Percentiles rank a stretch among this genome's conserved stretches.
phyloP scores from a whole-genome alignment of 805 yeast species.

The Saccharomycopsis amapae region DNA sequence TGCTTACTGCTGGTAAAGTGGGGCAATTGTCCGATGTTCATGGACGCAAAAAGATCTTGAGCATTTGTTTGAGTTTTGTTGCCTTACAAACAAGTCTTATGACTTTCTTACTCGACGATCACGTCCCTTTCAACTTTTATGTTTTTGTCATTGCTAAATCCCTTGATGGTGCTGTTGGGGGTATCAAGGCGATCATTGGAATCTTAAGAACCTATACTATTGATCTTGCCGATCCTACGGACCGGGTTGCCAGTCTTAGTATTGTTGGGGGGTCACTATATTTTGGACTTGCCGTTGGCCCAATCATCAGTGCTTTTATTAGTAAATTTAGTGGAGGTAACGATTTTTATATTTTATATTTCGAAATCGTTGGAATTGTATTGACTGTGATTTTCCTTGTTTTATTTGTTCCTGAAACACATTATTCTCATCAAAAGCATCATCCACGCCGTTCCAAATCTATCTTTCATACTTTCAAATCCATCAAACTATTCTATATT shows the following conservation, averaged over 20 bases:
- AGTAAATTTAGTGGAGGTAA: constrained; percentile 25
- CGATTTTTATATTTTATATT: constrained; percentile 28
- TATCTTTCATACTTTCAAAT: constrained; percentile 32
- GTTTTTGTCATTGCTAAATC: constrained; percentile 37
- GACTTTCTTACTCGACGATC: constrained; percentile 23
- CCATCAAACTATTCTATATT: constrained; percentile 49
- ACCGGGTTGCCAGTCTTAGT: constrained; percentile 54
- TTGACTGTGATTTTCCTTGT: constrained; percentile 31
- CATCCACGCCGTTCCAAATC: neutral
- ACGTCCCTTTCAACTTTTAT: neutral
- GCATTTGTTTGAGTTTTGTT: constrained; percentile 27
- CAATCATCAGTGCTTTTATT: constrained; percentile 31
- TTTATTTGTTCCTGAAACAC: constrained; percentile 51
- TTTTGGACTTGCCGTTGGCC: constrained; percentile 59
- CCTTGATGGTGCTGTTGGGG: constrained; percentile 55
- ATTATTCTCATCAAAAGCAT: constrained; percentile 10
- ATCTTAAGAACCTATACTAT: constrained; percentile 62
- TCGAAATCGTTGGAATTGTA: constrained; percentile 27
- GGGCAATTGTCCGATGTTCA: constrained; percentile 57
- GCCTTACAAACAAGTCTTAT: constrained; percentile 26
- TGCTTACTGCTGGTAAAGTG: constrained; percentile 52
- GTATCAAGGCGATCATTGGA: constrained; percentile 47
- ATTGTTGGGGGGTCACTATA: constrained; percentile 51
- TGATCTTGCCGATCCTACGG: constrained; percentile 60
- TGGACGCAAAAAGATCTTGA: constrained; percentile 51